phyloP scores from a whole-genome alignment of 2,329 filamentous ascomycete species.

The Macroventuria anomochaeta region DNA sequence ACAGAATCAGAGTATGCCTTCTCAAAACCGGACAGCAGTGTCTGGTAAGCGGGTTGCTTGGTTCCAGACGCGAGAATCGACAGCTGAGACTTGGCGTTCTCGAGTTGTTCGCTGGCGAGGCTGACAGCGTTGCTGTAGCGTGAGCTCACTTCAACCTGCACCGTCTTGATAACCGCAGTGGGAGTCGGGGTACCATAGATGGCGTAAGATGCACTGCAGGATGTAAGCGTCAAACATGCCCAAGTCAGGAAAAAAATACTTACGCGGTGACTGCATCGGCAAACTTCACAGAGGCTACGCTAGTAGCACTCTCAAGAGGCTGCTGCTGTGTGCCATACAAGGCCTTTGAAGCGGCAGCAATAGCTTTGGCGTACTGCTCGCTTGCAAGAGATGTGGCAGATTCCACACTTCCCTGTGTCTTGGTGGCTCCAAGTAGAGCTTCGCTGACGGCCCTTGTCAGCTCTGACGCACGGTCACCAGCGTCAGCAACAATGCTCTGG shows the following conservation, averaged over 20 bases:
- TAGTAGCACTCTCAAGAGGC: slow-evolving; percentile 54
- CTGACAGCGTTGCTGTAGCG: slow-evolving; percentile 71
- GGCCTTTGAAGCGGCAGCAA: slow-evolving; percentile 63
- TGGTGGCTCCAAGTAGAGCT: slow-evolving; percentile 57
- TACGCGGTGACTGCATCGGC: slow-evolving; percentile 64
- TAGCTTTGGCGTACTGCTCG: slow-evolving; percentile 63
- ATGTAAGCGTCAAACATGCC: slow-evolving; percentile 21
- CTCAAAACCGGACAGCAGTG: slow-evolving; percentile 72
- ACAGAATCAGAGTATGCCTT: slow-evolving; percentile 71
- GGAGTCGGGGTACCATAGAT: slow-evolving; percentile 61
- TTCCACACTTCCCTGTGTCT: slow-evolving; percentile 56
- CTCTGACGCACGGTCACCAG: slow-evolving; percentile 60
- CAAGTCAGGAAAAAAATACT: slow-evolving; percentile 32
- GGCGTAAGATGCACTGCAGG: slow-evolving; percentile 58
- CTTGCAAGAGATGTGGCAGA: slow-evolving; percentile 61
- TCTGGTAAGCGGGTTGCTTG: slow-evolving; percentile 71
- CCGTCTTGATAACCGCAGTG: slow-evolving; percentile 52
- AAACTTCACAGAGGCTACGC: slow-evolving; percentile 62
- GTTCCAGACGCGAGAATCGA: slow-evolving; percentile 72
- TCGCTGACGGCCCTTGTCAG: slow-evolving; percentile 64
- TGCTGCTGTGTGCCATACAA: slow-evolving; percentile 59
- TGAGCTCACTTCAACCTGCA: slow-evolving; percentile 55
- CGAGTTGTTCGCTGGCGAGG: slow-evolving; percentile 70
- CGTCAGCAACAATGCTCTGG: slow-evolving; percentile 59
- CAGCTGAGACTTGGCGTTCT: slow-evolving; percentile 69